A percentile compares a stretch with the other conserved stretches of the same genome.
Conservation (phyloP, 2,329 filamentous ascomycete species). For the Diaporthe ilicicola region DNA sequence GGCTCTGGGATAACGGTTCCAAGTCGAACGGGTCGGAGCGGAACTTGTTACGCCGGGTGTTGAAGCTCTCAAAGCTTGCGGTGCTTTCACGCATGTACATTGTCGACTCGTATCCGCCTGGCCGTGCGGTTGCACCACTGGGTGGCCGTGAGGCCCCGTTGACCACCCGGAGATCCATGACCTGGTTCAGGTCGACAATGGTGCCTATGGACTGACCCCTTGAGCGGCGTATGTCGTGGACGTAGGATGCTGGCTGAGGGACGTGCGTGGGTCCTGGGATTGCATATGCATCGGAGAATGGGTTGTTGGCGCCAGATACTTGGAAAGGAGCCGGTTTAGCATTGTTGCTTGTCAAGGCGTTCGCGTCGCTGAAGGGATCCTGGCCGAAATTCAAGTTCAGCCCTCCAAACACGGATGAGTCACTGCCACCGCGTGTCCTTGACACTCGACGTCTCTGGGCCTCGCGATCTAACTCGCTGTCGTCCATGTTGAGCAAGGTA, state of each 20-base stretch:
- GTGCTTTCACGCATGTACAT: constrained; percentile 45
- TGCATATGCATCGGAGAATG: constrained; percentile 60
- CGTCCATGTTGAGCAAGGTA: constrained; percentile 53
- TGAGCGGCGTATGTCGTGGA: constrained; percentile 57
- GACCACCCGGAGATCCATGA: constrained; percentile 22
- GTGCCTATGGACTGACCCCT: constrained; percentile 55
- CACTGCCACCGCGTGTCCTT: constrained; percentile 38
- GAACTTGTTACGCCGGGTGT: constrained; percentile 62
- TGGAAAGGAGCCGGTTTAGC: constrained; percentile 49
- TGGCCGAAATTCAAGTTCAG: constrained; percentile 48
- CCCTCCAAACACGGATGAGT: constrained; percentile 47
- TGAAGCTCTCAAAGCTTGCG: constrained; percentile 55
- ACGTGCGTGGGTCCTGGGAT: constrained; percentile 41
- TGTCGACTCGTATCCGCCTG: constrained; percentile 25
- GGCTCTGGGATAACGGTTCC: constrained; percentile 58
- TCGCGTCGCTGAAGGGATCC: constrained; percentile 60
- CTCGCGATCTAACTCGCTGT: constrained; percentile 49
- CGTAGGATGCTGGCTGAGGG: constrained; percentile 51
- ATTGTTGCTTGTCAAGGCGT: constrained; percentile 49
- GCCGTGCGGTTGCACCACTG: background rate
- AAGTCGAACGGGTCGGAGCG: constrained; percentile 73
- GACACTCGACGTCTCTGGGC: constrained; percentile 46
- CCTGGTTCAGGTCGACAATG: constrained; percentile 38
- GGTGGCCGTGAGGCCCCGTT: constrained; percentile 32
- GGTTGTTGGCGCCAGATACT: constrained; percentile 47